Conservation (phyloP, 1,284 basidiomycete species). For the Athelia psychrophila region DNA sequence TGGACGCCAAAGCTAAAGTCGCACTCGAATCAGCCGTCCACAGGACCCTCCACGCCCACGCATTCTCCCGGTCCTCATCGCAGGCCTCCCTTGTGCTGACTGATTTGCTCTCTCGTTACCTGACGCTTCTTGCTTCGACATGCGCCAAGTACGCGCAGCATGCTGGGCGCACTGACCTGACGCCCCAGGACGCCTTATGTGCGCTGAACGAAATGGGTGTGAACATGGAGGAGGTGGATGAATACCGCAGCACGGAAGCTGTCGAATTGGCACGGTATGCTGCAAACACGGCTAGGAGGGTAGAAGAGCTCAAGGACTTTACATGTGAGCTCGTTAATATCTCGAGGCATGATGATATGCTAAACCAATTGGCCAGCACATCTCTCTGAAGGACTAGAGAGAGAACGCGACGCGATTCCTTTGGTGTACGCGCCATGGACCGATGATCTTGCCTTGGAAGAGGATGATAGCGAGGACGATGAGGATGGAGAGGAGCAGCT, state of each 20-base stretch:
- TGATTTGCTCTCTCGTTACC: slow-evolving; percentile 69
- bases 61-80: slow-evolving; percentile 68
- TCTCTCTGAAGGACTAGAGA: slow-evolving; percentile 54
- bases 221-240: slow-evolving; percentile 61
- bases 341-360: slow-evolving; percentile 14
- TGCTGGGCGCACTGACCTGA: slow-evolving; percentile 56
- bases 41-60: slow-evolving; percentile 70
- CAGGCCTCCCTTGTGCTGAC: slow-evolving; percentile 67
- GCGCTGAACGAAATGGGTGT: slow-evolving; percentile 73
- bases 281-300: slow-evolving; percentile 52
- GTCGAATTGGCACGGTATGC: slow-evolving; percentile 65
- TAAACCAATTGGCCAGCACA: slow-evolving; percentile 43
- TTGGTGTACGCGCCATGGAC: slow-evolving; percentile 49
- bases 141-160: slow-evolving; percentile 72
- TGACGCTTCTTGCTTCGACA: slow-evolving; percentile 57
- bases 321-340: slow-evolving; percentile 48
- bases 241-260: slow-evolving; percentile 61
- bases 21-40: slow-evolving; percentile 65
- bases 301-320: slow-evolving; percentile 69
- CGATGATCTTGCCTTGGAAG: slow-evolving; percentile 19
- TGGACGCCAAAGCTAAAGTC: slow-evolving; percentile 41
- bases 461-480: slow-evolving; percentile 35
- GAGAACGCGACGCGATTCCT: slow-evolving; percentile 49
- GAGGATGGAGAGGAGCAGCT: slow-evolving; percentile 27
- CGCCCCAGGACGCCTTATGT: slow-evolving; percentile 54